phyloP scores from a whole-genome alignment of 208 protist species.

The Trypanosoma grayi region DNA sequence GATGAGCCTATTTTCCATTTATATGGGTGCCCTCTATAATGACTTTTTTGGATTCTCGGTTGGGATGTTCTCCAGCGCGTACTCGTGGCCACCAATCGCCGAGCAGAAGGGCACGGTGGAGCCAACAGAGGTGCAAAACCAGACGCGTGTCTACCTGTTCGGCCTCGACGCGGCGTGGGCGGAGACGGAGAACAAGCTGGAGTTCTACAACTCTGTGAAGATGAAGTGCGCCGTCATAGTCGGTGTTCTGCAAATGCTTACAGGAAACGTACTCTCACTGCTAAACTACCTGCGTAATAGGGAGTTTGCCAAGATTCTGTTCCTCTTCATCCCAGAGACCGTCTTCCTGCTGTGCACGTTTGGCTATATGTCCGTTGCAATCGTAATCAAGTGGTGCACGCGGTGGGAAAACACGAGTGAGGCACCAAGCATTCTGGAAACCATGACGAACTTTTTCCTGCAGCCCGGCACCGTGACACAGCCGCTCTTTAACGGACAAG shows the following conservation, averaged over 20 bases:
- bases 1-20: conserved; percentile 96
- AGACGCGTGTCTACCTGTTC: conserved; percentile 61
- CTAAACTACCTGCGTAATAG: conserved; percentile 94
- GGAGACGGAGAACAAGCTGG: conserved; percentile 95
- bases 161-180: conserved; percentile 89
- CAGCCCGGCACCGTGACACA: conserved; percentile 72
- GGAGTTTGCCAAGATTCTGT: conserved; percentile 85
- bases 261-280: conserved; percentile 93
- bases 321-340: conserved; percentile 96
- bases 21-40: conserved; percentile 97
- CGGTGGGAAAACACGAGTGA: conserved; percentile 84
- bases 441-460: conserved; percentile 94
- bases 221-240: conserved; percentile 93
- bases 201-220: conserved; percentile 96
- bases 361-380: conserved; percentile 96
- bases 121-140: conserved; percentile 32
- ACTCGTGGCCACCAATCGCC: conserved; percentile 38
- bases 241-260: conserved; percentile 96
- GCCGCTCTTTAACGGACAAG: conserved; percentile 78
- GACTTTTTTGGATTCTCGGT: conserved; percentile 88
- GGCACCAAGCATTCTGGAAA: conserved; percentile 86
- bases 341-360: conserved; percentile 95
- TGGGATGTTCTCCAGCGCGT: conserved; percentile 81
- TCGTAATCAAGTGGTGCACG: conserved; percentile 97
- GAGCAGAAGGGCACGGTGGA: conserved; percentile 42